phyloP scores from a whole-genome alignment of 2,329 filamentous ascomycete species.

The Didymella lethalis region DNA sequence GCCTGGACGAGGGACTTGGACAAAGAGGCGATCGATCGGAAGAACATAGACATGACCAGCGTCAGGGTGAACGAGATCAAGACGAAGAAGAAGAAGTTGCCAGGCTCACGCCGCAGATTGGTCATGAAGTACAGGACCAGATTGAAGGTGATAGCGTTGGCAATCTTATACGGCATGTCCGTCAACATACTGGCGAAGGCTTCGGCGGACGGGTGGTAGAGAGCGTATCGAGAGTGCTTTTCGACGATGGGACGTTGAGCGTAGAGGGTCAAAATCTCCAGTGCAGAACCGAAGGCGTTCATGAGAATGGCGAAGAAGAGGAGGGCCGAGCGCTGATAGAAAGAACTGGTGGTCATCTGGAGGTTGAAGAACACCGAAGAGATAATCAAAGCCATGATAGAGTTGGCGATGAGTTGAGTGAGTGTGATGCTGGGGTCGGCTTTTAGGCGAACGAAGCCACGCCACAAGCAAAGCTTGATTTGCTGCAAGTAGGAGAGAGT shows the following conservation, averaged over 20 bases:
- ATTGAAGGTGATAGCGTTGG: slow-evolving; percentile 80
- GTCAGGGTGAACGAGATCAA: slow-evolving; percentile 77
- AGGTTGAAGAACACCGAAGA: slow-evolving; percentile 84
- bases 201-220: slow-evolving; percentile 90
- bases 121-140: slow-evolving; percentile 86
- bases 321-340: slow-evolving; percentile 80
- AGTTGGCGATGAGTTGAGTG: slow-evolving; percentile 73
- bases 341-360: slow-evolving; percentile 68
- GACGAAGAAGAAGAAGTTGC: slow-evolving; percentile 85
- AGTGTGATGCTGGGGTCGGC: slow-evolving; percentile 80
- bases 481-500: slow-evolving; percentile 82
- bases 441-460: slow-evolving; percentile 78
- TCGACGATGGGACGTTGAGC: slow-evolving; percentile 91
- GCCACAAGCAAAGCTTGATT: slow-evolving; percentile 78
- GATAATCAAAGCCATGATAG: slow-evolving; percentile 78
- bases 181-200: slow-evolving; percentile 86
- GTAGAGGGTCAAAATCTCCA: slow-evolving; percentile 87
- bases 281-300: slow-evolving; percentile 81
- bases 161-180: slow-evolving; percentile 83
- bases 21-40: slow-evolving; percentile 79
- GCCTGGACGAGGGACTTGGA: slow-evolving; percentile 72
- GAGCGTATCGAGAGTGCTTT: slow-evolving; percentile 84
- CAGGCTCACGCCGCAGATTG: slow-evolving; percentile 75
- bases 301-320: slow-evolving; percentile 89
- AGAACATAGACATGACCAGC: slow-evolving; percentile 84